phyloP scores from a whole-genome alignment of 768 basidiomycete genomes.

The Phanerochaete sordida region DNA sequence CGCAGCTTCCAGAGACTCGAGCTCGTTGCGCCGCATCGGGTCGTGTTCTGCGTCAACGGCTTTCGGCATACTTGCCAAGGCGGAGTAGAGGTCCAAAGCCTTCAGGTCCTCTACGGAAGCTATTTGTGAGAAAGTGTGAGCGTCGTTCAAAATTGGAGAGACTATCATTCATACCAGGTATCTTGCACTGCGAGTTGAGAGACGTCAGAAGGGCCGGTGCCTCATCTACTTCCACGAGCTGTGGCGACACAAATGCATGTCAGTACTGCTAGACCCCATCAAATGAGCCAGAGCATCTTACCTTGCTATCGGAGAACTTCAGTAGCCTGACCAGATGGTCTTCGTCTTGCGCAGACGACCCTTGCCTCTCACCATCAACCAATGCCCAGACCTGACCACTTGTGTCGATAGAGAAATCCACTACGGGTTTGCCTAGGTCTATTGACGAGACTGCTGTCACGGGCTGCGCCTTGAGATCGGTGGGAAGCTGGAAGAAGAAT shows the following conservation, averaged over 20 bases:
- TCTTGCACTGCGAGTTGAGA: conserved; percentile 42
- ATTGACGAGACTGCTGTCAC: conserved; percentile 25
- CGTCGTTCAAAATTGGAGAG: not conserved
- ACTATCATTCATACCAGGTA: conserved; percentile 40
- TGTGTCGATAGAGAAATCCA: conserved; percentile 47
- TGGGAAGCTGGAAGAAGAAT: conserved; percentile 42
- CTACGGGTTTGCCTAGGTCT: conserved; percentile 55
- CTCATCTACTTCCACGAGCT: conserved; percentile 35
- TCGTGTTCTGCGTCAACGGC: conserved; percentile 43
- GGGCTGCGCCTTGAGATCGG: not conserved
- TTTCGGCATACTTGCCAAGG: conserved; percentile 59
- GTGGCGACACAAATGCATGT: conserved; percentile 1
- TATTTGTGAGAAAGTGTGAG: conserved; percentile 19
- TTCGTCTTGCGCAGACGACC: conserved; percentile 6
- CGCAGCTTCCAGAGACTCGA: conserved; percentile 7
- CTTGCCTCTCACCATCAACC: conserved; percentile 44
- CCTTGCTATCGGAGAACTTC: conserved; percentile 35
- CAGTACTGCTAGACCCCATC: no score
- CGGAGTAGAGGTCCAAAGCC: conserved; percentile 56
- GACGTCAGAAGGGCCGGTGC: conserved; percentile 34
- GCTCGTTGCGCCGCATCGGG: conserved; percentile 29
- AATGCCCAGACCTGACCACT: conserved; percentile 42
- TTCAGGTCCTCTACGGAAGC: conserved; percentile 48
- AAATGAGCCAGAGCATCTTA: conserved; percentile 21
- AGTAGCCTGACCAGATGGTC: conserved; percentile 19